Evolutionary conservation across 1,284 basidiomycete genomes (phyloP), one percentile per base, ranked within the genome.

Genomic region (Mrakiaceae sp.): DNA sequence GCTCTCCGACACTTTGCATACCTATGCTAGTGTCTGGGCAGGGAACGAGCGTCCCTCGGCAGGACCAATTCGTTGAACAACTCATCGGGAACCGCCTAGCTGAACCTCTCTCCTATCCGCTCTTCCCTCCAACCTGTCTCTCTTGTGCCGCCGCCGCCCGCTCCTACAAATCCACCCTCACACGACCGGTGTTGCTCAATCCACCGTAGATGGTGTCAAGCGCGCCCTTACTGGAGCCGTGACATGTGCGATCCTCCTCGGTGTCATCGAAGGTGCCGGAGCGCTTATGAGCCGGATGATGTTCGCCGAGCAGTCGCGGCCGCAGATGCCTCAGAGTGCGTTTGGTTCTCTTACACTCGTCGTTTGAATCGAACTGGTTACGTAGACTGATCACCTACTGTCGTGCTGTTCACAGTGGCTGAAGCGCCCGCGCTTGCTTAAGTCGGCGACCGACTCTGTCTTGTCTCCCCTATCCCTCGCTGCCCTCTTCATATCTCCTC

Each of bases 211-310:
- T 78, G 95, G 95, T 27, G 95, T 94, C 39, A 87, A 84, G 78
- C 87, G 90, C 48, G 92, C 92, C 14, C 79, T 98, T 57, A 87
- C 88, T 12, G 91, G 88, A 39, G 95, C 95, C 8, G 83, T 99
- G 64, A 92, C 92, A 59, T 98, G 95, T 74, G 96, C 93, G 76
- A 94, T 99, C 69, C 80, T 99, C 39, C 83, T 99, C 16, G 95
- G 95, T 71, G 94, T 97, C 42, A 97, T 95, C 72, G 91, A 94
- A 75, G 94, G 95, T 73, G 90, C 95, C 7, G 92, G 92, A 70
- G 90, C 94, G 5, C 79, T 96, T 16, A 79, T 95, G 67, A 86
- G 85, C 63, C 81, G 90, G 66, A 84, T 91, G 69, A 88, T 92
- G 77, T 61, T 55, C 42, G 9, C 59, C 44, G 52, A 50, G 9